These are phyloP conservation scores for Solanum verrucosum DNA, from an alignment of 257 asterid species.

Conservation along the genomic window DNA sequence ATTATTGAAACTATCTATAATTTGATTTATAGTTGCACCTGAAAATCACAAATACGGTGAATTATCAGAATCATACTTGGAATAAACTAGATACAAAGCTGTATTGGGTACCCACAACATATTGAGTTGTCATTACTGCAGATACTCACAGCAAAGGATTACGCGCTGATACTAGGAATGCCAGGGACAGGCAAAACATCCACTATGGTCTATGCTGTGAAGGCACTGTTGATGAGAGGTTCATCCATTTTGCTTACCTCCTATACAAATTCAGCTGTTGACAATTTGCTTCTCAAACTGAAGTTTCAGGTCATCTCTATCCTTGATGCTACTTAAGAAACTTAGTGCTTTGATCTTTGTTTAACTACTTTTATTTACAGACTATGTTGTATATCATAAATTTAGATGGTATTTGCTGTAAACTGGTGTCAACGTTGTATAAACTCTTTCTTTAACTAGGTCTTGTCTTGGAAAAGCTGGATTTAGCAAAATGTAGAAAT, in stretches of 20 bases:
- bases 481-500: neutral
- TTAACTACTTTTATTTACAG: neutral
- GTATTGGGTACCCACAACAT: neutral
- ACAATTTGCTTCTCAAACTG: slow-evolving; percentile 78
- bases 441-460: neutral
- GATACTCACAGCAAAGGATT: slow-evolving; percentile 91
- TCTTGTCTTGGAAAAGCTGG: neutral
- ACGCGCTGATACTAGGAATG: slow-evolving; percentile 92
- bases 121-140: slow-evolving; percentile 18
- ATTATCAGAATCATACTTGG: neutral
- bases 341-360: neutral
- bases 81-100: neutral
- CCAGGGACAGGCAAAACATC: slow-evolving; percentile 99
- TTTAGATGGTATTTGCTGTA: neutral
- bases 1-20: neutral
- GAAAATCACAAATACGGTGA: neutral
- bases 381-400: neutral
- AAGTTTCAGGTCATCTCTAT: slow-evolving; percentile 68
- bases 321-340: slow-evolving; percentile 2
- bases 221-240: slow-evolving; percentile 91
- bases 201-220: slow-evolving; percentile 96
- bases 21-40: neutral
- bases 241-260: slow-evolving; percentile 97
- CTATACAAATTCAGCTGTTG: slow-evolving; percentile 95
- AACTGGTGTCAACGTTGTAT: neutral